Conservation (phyloP, 768 basidiomycete species). For the Cyclocybe aegerita region DNA sequence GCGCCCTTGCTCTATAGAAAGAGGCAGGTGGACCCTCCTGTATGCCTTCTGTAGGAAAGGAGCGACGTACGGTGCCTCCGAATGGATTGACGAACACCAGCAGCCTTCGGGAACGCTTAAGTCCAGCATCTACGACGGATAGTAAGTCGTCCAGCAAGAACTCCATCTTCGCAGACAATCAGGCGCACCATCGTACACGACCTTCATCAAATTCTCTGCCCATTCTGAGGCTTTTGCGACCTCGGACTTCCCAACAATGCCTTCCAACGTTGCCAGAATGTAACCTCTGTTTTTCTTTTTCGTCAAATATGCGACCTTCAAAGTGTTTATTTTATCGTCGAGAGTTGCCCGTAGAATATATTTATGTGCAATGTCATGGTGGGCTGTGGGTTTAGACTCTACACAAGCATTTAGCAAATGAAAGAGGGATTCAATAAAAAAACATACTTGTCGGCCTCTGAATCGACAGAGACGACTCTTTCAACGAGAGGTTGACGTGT, state of each 20-base stretch:
- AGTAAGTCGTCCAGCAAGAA: background rate
- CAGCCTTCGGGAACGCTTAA: slow-evolving; percentile 54
- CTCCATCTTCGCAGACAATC: background rate
- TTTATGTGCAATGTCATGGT: slow-evolving; percentile 35
- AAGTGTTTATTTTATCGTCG: slow-evolving; percentile 23
- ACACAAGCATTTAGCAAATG: background rate
- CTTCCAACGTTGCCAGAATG: slow-evolving; percentile 42
- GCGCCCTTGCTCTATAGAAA: slow-evolving; percentile 58
- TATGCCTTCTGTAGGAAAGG: background rate
- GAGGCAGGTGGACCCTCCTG: background rate
- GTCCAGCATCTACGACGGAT: slow-evolving; percentile 34
- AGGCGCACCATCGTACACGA: slow-evolving; percentile 61
- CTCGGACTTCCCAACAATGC: slow-evolving; percentile 28
- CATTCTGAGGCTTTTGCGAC: slow-evolving; percentile 45
- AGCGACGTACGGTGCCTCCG: slow-evolving; percentile 66
- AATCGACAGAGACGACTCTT: slow-evolving; percentile 9
- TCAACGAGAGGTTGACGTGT: slow-evolving; percentile 11
- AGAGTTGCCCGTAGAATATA: slow-evolving; percentile 57
- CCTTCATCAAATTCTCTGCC: slow-evolving; percentile 51
- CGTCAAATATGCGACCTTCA: slow-evolving; percentile 54
- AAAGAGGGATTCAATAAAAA: background rate
- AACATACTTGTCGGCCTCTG: slow-evolving; percentile 14
- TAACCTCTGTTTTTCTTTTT: slow-evolving; percentile 40
- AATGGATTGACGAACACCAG: slow-evolving; percentile 78
- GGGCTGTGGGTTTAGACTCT: slow-evolving; percentile 15